Evolutionary conservation across 306 rosid genomes (phyloP).

Genomic region (Carpinus fangiana): DNA sequence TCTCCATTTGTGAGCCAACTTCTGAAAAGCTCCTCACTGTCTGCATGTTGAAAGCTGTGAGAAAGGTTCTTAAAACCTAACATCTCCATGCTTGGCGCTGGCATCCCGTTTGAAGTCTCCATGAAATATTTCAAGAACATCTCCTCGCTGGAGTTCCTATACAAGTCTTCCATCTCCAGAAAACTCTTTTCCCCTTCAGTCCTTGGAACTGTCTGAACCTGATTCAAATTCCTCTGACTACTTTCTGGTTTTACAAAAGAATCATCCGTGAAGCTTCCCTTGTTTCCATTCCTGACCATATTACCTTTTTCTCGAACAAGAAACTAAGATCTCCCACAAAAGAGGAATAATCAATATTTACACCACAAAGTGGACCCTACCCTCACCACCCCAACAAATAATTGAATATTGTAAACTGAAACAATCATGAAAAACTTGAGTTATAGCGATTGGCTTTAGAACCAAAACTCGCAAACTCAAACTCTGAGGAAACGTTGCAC

Average conservation of each 20-base stretch:
- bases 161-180: constrained; percentile 78
- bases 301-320: constrained; percentile 28
- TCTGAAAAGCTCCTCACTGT: constrained; percentile 93
- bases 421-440: not conserved
- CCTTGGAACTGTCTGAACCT: constrained; percentile 17
- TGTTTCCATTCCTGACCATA: constrained; percentile 22
- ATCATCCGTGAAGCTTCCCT: constrained; percentile 26
- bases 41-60: constrained; percentile 60
- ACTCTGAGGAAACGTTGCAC: constrained; percentile 9
- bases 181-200: constrained; percentile 13
- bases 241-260: constrained; percentile 31
- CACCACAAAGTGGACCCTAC: not conserved
- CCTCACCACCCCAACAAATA: not conserved
- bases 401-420: not conserved
- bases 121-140: constrained; percentile 69
- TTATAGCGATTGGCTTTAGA: not conserved
- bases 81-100: constrained; percentile 75
- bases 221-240: constrained; percentile 21
- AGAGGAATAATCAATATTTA: not conserved
- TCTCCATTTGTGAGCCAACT: constrained; percentile 97
- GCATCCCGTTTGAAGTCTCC: constrained; percentile 72
- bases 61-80: constrained; percentile 75
- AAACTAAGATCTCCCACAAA: constrained; percentile 12
- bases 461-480: constrained; percentile 10
- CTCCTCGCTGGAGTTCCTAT: constrained; percentile 82